phyloP scores from a whole-genome alignment of 1,139 yeast species.

The Hyphopichia khmerensis region DNA sequence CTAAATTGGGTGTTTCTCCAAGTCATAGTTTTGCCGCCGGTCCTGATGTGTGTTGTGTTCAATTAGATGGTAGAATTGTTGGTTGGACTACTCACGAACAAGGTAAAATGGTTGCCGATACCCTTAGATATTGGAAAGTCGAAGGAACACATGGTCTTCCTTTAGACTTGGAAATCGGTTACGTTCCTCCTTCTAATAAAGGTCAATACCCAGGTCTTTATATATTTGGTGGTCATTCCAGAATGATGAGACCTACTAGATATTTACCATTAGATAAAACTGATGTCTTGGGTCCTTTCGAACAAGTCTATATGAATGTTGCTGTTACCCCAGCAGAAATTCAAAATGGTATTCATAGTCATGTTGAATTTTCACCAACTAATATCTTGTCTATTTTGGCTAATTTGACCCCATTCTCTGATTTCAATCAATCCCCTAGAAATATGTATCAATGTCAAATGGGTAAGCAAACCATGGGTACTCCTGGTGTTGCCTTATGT shows the following conservation, averaged over 20 bases:
- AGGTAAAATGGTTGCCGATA: slow-evolving; percentile 83
- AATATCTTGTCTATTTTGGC: slow-evolving; percentile 7
- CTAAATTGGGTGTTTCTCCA: slow-evolving; percentile 79
- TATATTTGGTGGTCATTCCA: slow-evolving; percentile 85
- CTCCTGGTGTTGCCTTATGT: slow-evolving; percentile 92
- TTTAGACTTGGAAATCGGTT: slow-evolving; percentile 84
- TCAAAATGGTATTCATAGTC: slow-evolving; percentile 76
- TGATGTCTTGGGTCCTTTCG: slow-evolving; percentile 95
- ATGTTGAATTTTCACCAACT: slow-evolving; percentile 94
- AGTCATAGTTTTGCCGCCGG: slow-evolving; percentile 83
- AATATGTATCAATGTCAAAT: slow-evolving; percentile 99
- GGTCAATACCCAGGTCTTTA: slow-evolving; percentile 98
- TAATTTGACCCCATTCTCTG: slow-evolving; percentile 58
- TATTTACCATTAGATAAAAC: slow-evolving; percentile 80
- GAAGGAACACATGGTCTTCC: slow-evolving; percentile 79
- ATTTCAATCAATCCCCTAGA: slow-evolving; percentile 98
- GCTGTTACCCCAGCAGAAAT: slow-evolving; percentile 96
- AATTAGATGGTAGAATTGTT: slow-evolving; percentile 85
- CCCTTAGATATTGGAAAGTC: slow-evolving; percentile 91
- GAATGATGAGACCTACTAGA: slow-evolving; percentile 96
- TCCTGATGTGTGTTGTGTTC: slow-evolving; percentile 83
- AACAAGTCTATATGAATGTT: slow-evolving; percentile 93
- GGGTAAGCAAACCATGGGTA: slow-evolving; percentile 99
- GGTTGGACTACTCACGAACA: slow-evolving; percentile 95
- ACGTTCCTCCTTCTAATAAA: slow-evolving; percentile 88